A percentile compares a stretch with the other conserved stretches of the same genome.
These are phyloP conservation scores for Phytophthora sansomeana DNA, from an alignment of 352 stramenopile species.

Conservation along the genomic window DNA sequence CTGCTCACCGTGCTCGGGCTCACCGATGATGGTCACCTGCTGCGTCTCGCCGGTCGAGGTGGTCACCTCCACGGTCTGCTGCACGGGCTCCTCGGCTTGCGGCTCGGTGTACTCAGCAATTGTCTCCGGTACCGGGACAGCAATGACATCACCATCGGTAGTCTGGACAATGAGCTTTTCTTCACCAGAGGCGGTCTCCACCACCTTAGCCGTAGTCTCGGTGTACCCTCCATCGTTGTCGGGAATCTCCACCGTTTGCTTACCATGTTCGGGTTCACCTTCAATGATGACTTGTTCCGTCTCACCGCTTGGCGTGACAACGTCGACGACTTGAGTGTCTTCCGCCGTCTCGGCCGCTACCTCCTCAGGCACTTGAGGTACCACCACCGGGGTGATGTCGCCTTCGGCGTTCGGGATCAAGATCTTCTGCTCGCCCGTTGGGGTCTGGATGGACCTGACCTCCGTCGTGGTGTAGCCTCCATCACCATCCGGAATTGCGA, in stretches of 20 bases:
- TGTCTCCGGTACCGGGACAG: neutral
- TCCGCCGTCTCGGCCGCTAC: conserved; percentile 2
- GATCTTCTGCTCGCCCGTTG: conserved; percentile 34
- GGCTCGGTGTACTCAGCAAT: neutral
- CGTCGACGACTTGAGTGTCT: conserved; percentile 20
- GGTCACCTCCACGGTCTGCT: neutral
- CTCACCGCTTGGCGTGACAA: conserved; percentile 14
- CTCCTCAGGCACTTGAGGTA: conserved; percentile 15
- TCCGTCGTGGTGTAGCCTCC: conserved; percentile 32
- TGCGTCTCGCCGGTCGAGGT: neutral
- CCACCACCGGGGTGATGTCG: conserved; percentile 28
- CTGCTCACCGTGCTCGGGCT: conserved; percentile 9
- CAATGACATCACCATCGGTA: neutral
- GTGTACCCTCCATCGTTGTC: neutral
- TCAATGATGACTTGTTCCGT: conserved; percentile 29
- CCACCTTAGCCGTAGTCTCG: neutral
- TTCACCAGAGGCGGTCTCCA: neutral
- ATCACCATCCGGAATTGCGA: conserved; percentile 20
- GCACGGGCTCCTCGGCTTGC: neutral
- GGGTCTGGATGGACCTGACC: conserved; percentile 18
- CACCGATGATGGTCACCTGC: conserved; percentile 6
- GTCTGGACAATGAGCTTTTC: neutral
- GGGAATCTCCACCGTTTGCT: conserved; percentile 4
- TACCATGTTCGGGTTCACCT: conserved; percentile 8
- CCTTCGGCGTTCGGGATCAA: conserved; percentile 30